phyloP scores from a whole-genome alignment of 768 basidiomycete genomes.

The Candolleomyces efflorescens region DNA sequence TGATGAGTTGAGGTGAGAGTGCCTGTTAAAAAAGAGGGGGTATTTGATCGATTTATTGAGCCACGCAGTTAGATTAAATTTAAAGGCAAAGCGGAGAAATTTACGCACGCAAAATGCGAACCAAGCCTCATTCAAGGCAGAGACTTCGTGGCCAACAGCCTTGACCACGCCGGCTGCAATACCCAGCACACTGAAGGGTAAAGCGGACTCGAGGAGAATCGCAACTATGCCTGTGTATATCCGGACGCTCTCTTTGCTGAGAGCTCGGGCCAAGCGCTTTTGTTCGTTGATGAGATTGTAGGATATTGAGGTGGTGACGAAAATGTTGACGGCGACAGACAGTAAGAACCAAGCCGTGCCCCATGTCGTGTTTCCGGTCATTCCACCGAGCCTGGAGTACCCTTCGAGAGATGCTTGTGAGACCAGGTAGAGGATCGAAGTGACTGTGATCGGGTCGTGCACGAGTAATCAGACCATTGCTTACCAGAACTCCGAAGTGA shows the following conservation, averaged over 20 bases:
- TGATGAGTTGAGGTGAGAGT: not conserved
- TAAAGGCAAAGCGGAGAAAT: too few species aligned
- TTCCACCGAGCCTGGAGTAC: too few species aligned
- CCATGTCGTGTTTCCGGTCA: not conserved
- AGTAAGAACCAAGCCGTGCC: slow-evolving; percentile 1
- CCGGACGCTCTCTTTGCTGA: not conserved
- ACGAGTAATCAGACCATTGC: too few species aligned
- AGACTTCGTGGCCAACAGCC: not conserved
- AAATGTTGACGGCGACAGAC: not conserved
- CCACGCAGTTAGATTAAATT: too few species aligned
- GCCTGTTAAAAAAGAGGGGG: not conserved
- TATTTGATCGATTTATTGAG: not conserved
- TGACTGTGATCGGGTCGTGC: too few species aligned
- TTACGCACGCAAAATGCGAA: not conserved
- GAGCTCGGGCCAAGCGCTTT: not conserved
- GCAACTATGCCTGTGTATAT: not conserved
- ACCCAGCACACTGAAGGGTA: not conserved
- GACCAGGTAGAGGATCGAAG: not conserved
- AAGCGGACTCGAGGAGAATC: not conserved
- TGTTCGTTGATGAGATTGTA: slow-evolving; percentile 5
- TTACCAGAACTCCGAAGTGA: too few species aligned
- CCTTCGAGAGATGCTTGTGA: not conserved
- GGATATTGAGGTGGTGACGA: not conserved
- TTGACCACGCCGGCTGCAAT: not conserved
- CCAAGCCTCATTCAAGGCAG: not conserved